Evolutionary conservation across 257 asterid genomes (phyloP).

Genomic region (Solanum peruvianum): DNA sequence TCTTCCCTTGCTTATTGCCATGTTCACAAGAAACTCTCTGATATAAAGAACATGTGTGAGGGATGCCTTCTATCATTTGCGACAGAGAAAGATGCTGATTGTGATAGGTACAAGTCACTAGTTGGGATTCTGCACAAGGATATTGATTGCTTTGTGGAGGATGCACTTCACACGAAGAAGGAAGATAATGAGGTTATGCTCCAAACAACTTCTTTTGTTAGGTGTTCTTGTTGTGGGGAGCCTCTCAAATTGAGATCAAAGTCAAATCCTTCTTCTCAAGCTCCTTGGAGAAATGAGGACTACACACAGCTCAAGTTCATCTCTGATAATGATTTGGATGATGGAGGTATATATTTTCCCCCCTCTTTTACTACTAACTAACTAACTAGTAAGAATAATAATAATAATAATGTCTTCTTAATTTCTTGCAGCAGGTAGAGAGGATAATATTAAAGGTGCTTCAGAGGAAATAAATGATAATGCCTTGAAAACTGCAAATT

Average conservation of each 20-base stretch:
- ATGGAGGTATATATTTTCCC: background rate
- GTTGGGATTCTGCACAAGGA: background rate
- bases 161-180: background rate
- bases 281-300: background rate
- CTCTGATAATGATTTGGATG: background rate
- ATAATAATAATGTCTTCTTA: background rate
- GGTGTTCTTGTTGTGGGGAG: background rate
- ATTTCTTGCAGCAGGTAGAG: background rate
- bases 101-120: background rate
- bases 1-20: background rate
- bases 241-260: background rate
- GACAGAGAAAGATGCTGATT: background rate
- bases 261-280: background rate
- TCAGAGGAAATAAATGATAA: background rate
- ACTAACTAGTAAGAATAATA: background rate
- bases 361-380: background rate
- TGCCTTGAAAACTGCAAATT: background rate
- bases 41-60: background rate
- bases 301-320: background rate
- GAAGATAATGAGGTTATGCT: background rate
- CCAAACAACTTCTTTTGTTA: background rate
- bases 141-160: background rate
- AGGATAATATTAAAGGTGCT: background rate
- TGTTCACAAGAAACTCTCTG: background rate
- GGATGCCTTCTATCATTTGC: background rate